Base-by-base conservation (phyloP, 2,329 filamentous ascomycete species). In the Xylariaceae sp. region DNA sequence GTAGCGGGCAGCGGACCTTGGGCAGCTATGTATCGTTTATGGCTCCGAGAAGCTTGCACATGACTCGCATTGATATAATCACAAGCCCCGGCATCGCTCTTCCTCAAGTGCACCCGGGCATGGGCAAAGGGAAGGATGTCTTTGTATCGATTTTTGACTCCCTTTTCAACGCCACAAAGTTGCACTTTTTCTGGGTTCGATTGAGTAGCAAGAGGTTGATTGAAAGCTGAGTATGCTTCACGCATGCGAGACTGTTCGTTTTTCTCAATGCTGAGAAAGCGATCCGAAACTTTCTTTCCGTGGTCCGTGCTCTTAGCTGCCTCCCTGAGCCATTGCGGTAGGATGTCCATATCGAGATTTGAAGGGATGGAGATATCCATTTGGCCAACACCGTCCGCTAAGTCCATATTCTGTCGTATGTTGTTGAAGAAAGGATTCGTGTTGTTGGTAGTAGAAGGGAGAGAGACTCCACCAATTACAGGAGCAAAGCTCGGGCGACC, bases 121-220 rank as follows among this genome's bases (percentile, higher is more conserved):
- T 99, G 94, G 65, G 97, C 93, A 67, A 95, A 99, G 0, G 94
- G 94, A 72, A 96, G 86, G 50, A 97, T 97, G 61, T 97, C 95
- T 74, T 97, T 97, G 75, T 99, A 99, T 9, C 94, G 83, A 63
- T 99, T 99, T 75, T 97, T 97, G 16, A 80, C 84, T 7, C 94
- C 94, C 69, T 97, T 94, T 65, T 99, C 94, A 31, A 99, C 88
- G 7, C 94, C 94, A 0, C 89, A 94, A 47, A 99, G 84, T 61
- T 90, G 87, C 7, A 95, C 82, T 18, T 71, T 59, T 60, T 55
- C 54, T 1, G 60, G 59, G 10, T 60, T 59, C 9, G 60, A 45
- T 41, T 47, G 53, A 16, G 53, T 54, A 17, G 74, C 67, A 1
- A 71, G 65, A 0, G 69, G 60, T 1, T 79, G 67, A 45, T 74